Evolutionary conservation across 1,139 yeast species (phyloP).

Genomic region (Williopsis jadinii): DNA sequence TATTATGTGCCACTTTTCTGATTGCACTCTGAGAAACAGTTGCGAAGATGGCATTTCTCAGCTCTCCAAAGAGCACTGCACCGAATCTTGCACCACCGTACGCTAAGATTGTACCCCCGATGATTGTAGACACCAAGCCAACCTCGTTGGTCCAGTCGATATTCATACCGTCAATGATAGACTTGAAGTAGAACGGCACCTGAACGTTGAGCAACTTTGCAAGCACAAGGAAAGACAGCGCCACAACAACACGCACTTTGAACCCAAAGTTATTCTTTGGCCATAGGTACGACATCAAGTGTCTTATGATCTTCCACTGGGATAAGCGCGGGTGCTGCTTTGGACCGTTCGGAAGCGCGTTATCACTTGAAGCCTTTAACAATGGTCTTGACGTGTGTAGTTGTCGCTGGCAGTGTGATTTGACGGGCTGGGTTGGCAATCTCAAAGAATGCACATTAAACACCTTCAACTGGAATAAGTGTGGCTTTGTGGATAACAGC

Average conservation of each 20-base stretch:
- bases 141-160: slow-evolving; percentile 70
- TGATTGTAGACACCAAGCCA: slow-evolving; percentile 48
- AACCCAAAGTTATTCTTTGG: slow-evolving; percentile 71
- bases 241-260: slow-evolving; percentile 67
- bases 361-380: not conserved
- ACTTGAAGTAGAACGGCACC: slow-evolving; percentile 91
- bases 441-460: no score
- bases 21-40: slow-evolving; percentile 94
- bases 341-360: not conserved
- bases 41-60: slow-evolving; percentile 92
- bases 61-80: slow-evolving; percentile 87
- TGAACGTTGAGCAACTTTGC: slow-evolving; percentile 87
- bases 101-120: slow-evolving; percentile 73
- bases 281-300: slow-evolving; percentile 78
- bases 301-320: slow-evolving; percentile 50
- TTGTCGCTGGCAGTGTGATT: not conserved
- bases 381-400: not conserved
- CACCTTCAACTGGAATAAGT: no score
- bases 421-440: no score
- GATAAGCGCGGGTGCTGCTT: slow-evolving; percentile 6
- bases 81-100: slow-evolving; percentile 95
- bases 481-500: no score
- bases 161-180: slow-evolving; percentile 87
- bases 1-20: slow-evolving; percentile 80
- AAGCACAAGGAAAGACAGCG: slow-evolving; percentile 63